These are phyloP conservation scores for Solanum sejunctum DNA, from an alignment of 257 asterid species.

Conservation along the genomic window DNA sequence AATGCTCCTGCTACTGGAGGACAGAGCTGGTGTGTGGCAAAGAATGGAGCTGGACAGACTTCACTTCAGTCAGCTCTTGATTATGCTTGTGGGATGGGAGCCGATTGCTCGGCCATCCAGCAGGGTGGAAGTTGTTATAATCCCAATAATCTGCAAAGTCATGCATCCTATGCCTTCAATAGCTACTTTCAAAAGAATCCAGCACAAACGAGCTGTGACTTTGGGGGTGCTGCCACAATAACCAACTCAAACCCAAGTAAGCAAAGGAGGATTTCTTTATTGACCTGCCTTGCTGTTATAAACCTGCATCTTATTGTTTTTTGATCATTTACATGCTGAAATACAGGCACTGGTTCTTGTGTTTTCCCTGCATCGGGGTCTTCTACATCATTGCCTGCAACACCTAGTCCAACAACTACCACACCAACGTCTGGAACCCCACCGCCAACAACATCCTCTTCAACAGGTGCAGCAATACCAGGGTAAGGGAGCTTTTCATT, in stretches of 20 bases:
- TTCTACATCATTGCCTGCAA: slow-evolving; percentile 14
- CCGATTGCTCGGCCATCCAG: slow-evolving; percentile 75
- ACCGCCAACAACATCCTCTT: slow-evolving; percentile 36
- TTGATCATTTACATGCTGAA: neutral
- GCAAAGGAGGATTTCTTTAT: neutral
- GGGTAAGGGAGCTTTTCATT: slow-evolving; percentile 19
- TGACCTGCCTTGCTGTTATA: neutral
- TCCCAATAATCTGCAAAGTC: slow-evolving; percentile 53
- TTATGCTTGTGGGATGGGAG: slow-evolving; percentile 89
- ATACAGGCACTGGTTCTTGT: slow-evolving; percentile 78
- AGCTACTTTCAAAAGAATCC: slow-evolving; percentile 81
- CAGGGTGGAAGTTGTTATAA: slow-evolving; percentile 53
- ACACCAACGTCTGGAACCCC: slow-evolving; percentile 5
- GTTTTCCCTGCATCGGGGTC: slow-evolving; percentile 29
- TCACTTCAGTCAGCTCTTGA: slow-evolving; percentile 64
- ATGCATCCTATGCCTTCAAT: slow-evolving; percentile 85
- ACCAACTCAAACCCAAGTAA: slow-evolving; percentile 77
- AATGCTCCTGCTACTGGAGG: slow-evolving; percentile 37
- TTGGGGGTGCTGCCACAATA: slow-evolving; percentile 64
- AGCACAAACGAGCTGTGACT: slow-evolving; percentile 64
- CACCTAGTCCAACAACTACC: neutral
- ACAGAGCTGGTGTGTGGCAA: slow-evolving; percentile 90
- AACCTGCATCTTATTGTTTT: neutral
- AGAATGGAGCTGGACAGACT: slow-evolving; percentile 35
- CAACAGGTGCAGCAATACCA: slow-evolving; percentile 36